Base-by-base conservation (phyloP, 345 rosid genomes). In the Litchi chinensis region DNA sequence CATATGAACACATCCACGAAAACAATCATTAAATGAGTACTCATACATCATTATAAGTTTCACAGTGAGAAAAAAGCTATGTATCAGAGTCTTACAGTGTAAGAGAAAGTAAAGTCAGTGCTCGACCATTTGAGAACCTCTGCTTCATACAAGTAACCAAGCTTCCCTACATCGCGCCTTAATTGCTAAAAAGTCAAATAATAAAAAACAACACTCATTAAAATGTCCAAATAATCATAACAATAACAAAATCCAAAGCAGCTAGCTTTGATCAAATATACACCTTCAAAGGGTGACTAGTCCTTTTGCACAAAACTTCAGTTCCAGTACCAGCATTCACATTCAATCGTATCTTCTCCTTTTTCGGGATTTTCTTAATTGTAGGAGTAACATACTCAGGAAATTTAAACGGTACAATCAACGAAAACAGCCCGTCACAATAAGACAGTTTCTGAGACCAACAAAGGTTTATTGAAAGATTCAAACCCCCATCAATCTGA, bases 221-320 rank as follows among this genome's bases (percentile, higher is more conserved):
- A 62, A 69, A 46, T 37, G 5, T 41, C 28, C 18, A 65, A 37
- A 26, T 37, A 54, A 64, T 11, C 8, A 32, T 52, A 37, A 60
- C 41, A 24, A 56, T n/a, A 50, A 19, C 13, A 71, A 77, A 79
- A 10, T 10, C 44, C 5, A 77, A 40, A 40, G 10, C 8, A 67
- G 48, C 10, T 22, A 67, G 54, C 18, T 26, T 10, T 24, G 9
- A 74, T 73, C 65, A 73, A 54, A 80, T 54, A 39, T 76, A 66
- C 70, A 93, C 99, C 99, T 96, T 91, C 65, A 96, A 77, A 32
- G 89, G 99, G 86, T 96, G 98, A 86, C 95, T 93, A 39, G 89
- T 85, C 12, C 87, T 81, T 82, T 89, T 88, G 82, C 89, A 90
- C 60, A 91, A 78, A 83, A 96, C 83, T 82, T 88, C 95, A 59